phyloP scores from a whole-genome alignment of 179 eudicot genomes.

The Carnegiea gigantea region DNA sequence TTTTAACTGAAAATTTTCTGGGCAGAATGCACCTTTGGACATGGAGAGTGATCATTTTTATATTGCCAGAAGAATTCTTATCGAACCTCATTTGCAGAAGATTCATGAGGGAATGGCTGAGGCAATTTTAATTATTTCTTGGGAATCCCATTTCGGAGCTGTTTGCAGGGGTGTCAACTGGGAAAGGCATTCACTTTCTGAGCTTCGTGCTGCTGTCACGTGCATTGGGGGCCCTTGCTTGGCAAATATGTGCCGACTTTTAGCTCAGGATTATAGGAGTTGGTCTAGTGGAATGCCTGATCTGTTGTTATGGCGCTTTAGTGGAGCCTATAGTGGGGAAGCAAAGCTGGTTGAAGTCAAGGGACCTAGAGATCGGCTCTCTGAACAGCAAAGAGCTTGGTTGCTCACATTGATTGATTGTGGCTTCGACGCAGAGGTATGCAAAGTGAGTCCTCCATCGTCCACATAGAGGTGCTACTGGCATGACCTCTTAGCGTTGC shows the following conservation, averaged over 20 bases:
- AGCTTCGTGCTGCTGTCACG: slow-evolving; percentile 82
- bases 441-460: slow-evolving; percentile 54
- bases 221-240: slow-evolving; percentile 83
- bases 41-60: slow-evolving; percentile 74
- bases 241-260: slow-evolving; percentile 69
- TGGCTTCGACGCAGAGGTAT: slow-evolving; percentile 75
- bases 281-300: slow-evolving; percentile 99
- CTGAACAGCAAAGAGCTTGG: slow-evolving; percentile 98
- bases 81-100: slow-evolving; percentile 63
- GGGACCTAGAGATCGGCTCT: slow-evolving; percentile 89
- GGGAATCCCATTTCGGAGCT: slow-evolving; percentile 76
- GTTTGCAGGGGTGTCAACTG: slow-evolving; percentile 85
- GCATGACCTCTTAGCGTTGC: background rate
- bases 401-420: slow-evolving; percentile 81
- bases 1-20: background rate
- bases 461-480: slow-evolving; percentile 11
- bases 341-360: slow-evolving; percentile 98
- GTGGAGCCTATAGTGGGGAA: slow-evolving; percentile 74
- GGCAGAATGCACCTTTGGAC: slow-evolving; percentile 89
- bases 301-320: slow-evolving; percentile 80
- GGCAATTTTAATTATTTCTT: slow-evolving; percentile 68
- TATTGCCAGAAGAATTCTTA: slow-evolving; percentile 45
- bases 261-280: slow-evolving; percentile 87
- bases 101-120: slow-evolving; percentile 81
- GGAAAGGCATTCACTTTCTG: slow-evolving; percentile 68